A percentile compares a stretch with the other conserved stretches of the same genome.
phyloP scores from a whole-genome alignment of 1,284 basidiomycete genomes.

The Pyrrhoderma lamaoense region DNA sequence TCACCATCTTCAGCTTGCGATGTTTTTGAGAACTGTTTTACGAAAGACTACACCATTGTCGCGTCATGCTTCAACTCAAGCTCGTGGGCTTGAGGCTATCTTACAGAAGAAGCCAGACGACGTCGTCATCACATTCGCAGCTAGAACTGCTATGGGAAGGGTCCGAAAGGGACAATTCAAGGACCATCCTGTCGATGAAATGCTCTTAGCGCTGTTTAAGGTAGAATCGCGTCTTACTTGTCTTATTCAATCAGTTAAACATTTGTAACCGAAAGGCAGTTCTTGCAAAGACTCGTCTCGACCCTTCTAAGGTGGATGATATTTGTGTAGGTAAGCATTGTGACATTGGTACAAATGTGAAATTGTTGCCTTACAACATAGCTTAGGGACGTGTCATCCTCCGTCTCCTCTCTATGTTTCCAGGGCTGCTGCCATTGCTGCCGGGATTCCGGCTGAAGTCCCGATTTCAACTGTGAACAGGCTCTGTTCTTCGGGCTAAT shows the following conservation, averaged over 20 bases:
- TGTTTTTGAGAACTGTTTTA: slow-evolving; percentile 8
- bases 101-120: slow-evolving; percentile 71
- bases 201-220: slow-evolving; percentile 63
- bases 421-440: slow-evolving; percentile 72
- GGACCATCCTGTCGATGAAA: slow-evolving; percentile 66
- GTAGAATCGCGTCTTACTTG: slow-evolving; percentile 28
- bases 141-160: slow-evolving; percentile 70
- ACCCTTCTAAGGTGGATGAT: slow-evolving; percentile 63
- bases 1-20: neutral
- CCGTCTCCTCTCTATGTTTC: slow-evolving; percentile 76
- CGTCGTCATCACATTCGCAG: slow-evolving; percentile 81
- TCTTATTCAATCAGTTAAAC: neutral
- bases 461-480: slow-evolving; percentile 79
- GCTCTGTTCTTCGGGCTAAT: slow-evolving; percentile 79
- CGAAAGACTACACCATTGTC: slow-evolving; percentile 17
- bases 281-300: slow-evolving; percentile 39
- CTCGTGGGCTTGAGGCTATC: slow-evolving; percentile 33
- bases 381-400: slow-evolving; percentile 73
- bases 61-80: slow-evolving; percentile 41
- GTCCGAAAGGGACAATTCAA: slow-evolving; percentile 78
- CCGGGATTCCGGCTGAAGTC: slow-evolving; percentile 71
- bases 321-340: slow-evolving; percentile 63
- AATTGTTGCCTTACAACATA: slow-evolving; percentile 2
- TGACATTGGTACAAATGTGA: neutral
- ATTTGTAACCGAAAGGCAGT: slow-evolving; percentile 31